phyloP scores from a whole-genome alignment of 208 protist genomes.

The Vickermania ingenoplastis region DNA sequence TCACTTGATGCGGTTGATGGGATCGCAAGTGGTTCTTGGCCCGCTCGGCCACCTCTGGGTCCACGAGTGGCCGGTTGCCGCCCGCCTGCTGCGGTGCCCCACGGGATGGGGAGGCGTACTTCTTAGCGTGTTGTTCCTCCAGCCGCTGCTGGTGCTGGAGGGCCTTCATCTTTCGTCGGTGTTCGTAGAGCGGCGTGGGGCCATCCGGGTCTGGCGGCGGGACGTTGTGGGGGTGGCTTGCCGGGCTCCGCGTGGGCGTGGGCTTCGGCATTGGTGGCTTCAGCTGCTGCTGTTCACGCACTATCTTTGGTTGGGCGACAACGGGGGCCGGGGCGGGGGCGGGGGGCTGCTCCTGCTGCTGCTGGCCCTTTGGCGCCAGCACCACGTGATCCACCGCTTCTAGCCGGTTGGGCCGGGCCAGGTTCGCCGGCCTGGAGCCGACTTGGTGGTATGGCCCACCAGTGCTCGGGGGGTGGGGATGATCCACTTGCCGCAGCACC shows the following conservation, averaged over 20 bases:
- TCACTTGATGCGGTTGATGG: constrained; percentile 25
- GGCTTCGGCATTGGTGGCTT: too few species aligned
- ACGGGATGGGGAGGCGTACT: not conserved
- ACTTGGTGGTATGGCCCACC: not conserved
- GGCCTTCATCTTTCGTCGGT: not conserved
- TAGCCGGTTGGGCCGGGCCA: not conserved
- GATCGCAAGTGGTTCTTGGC: constrained; percentile 1
- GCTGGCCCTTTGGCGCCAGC: not conserved
- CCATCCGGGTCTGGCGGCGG: not conserved
- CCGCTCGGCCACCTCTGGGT: not conserved
- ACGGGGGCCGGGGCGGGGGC: not conserved
- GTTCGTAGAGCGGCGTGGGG: not conserved
- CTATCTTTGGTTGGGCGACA: not conserved
- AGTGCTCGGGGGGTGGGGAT: not conserved
- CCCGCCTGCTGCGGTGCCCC: not conserved
- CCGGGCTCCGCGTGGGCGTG: not conserved
- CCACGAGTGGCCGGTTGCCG: not conserved
- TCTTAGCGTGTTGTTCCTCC: too few species aligned
- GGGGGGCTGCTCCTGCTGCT: too few species aligned
- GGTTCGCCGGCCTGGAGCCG: not conserved
- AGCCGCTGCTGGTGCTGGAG: constrained; percentile 1
- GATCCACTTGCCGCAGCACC: constrained; percentile 18
- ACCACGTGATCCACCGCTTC: not conserved
- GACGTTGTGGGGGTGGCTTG: constrained; percentile 1
- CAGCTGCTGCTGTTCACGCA: not conserved